Conservation (phyloP, 306 rosid species). For the Quercus suber region DNA sequence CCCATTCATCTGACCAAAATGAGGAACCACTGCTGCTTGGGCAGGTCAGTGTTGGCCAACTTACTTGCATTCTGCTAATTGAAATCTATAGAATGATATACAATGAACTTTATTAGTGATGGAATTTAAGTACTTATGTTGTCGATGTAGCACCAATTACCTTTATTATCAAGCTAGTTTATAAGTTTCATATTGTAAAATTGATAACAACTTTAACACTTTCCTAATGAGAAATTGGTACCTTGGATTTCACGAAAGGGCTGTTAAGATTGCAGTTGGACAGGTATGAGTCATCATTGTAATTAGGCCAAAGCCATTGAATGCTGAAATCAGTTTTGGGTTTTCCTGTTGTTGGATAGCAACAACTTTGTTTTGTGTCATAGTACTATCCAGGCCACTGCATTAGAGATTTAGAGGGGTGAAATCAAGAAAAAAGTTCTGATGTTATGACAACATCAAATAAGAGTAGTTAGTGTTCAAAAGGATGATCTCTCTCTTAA, state of each 20-base stretch:
- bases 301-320: conserved; percentile 39
- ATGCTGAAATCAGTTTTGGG: conserved; percentile 26
- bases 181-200: not conserved
- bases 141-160: too few relatives aligned
- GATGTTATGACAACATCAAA: too few relatives aligned
- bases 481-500: not conserved
- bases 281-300: conserved; percentile 29
- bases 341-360: conserved; percentile 39
- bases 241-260: conserved; percentile 21
- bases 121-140: too few relatives aligned
- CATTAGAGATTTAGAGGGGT: not conserved
- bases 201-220: not conserved
- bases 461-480: too few relatives aligned
- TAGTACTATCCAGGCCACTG: conserved; percentile 40
- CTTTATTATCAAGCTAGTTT: too few relatives aligned
- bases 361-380: conserved; percentile 24
- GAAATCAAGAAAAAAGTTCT: too few relatives aligned
- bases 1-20: conserved; percentile 40
- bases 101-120: not conserved
- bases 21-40: conserved; percentile 14
- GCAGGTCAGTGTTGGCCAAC: conserved; percentile 34
- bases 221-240: not conserved
- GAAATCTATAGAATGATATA: conserved; percentile 8
- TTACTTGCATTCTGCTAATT: not conserved
- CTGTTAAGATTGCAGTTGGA: conserved; percentile 22